phyloP scores from a whole-genome alignment of 345 rosid genomes.

The Theobroma cacao region DNA sequence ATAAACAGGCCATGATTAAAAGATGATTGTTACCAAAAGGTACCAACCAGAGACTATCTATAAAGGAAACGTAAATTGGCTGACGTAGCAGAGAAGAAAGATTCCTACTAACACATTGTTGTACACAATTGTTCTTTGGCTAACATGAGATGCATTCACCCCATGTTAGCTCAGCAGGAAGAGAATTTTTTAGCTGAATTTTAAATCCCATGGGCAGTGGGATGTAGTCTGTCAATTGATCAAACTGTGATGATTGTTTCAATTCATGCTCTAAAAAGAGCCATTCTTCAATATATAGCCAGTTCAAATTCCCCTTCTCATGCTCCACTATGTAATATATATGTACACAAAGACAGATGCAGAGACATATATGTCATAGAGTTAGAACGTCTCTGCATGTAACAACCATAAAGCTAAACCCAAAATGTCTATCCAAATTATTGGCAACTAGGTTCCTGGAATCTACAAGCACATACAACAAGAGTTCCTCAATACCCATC shows the following conservation, averaged over 20 bases:
- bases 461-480: not conserved
- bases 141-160: slow-evolving; percentile 24
- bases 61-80: slow-evolving; percentile 17
- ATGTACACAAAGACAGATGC: not conserved
- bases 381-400: not conserved
- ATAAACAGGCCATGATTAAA: slow-evolving; percentile 15
- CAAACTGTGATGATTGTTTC: slow-evolving; percentile 11
- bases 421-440: not conserved
- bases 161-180: slow-evolving; percentile 16
- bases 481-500: not conserved
- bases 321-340: not conserved
- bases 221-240: slow-evolving; percentile 19
- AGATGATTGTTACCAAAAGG: slow-evolving; percentile 14
- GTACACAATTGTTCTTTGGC: slow-evolving; percentile 34
- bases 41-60: slow-evolving; percentile 15
- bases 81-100: slow-evolving; percentile 14
- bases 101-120: slow-evolving; percentile 30
- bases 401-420: not conserved
- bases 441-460: not conserved
- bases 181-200: not conserved
- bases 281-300: slow-evolving; percentile 31
- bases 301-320: not conserved
- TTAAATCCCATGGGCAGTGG: not conserved
- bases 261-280: slow-evolving; percentile 47
- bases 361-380: not conserved